These are phyloP conservation scores for Fonsecaea pedrosoi DNA, from an alignment of 2,329 filamentous ascomycete genomes.

Conservation along the genomic window DNA sequence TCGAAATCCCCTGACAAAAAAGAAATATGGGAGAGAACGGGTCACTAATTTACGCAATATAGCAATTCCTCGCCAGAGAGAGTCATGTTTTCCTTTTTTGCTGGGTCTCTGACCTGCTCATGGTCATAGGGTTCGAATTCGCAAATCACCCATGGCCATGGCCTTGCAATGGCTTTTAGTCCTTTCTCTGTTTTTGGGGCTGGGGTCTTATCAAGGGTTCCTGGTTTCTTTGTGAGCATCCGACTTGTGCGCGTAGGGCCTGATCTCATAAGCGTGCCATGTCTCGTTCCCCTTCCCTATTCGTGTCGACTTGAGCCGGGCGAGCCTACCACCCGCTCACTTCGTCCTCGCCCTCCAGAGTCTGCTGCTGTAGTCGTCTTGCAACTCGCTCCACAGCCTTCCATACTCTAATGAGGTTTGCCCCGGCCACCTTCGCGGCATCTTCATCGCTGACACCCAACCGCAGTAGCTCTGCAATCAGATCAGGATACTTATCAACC, in stretches of 20 bases:
- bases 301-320: background rate
- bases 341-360: conserved; percentile 55
- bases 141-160: background rate
- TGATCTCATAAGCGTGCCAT: conserved; percentile 11
- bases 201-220: background rate
- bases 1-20: background rate
- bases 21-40: background rate
- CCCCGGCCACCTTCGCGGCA: conserved; percentile 75
- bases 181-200: background rate
- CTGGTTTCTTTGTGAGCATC: background rate
- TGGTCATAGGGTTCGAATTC: background rate
- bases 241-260: background rate
- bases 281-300: background rate
- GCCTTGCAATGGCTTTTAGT: background rate
- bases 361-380: conserved; percentile 65
- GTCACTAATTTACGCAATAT: background rate
- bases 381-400: conserved; percentile 76
- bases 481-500: conserved; percentile 79
- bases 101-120: background rate
- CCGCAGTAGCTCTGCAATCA: conserved; percentile 76
- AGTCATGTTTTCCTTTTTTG: conserved; percentile 2
- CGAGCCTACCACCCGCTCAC: conserved; percentile 32
- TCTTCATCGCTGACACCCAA: conserved; percentile 77
- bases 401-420: conserved; percentile 87
- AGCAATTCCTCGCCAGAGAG: conserved; percentile 27